Conservation (phyloP, 441 rosid species). For the Gossypium lobatum region DNA sequence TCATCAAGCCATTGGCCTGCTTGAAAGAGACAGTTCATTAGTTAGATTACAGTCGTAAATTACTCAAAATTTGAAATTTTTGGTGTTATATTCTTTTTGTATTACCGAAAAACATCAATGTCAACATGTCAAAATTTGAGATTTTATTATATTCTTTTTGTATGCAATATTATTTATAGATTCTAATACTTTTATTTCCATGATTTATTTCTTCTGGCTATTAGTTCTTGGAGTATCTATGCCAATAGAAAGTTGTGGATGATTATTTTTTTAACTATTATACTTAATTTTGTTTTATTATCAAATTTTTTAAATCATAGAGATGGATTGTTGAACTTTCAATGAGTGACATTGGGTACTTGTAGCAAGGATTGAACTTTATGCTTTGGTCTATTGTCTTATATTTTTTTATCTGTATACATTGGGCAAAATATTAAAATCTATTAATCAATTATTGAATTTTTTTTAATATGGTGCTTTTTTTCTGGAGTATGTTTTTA, state of each 20-base stretch:
- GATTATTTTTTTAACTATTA: not conserved
- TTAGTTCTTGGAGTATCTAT: not conserved
- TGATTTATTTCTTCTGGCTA: not conserved
- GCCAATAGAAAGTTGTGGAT: not conserved
- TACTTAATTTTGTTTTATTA: not conserved
- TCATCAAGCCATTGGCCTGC: too few relatives aligned
- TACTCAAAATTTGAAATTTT: too few relatives aligned
- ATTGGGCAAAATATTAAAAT: not conserved
- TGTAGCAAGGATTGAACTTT: not conserved
- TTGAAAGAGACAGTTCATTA: too few relatives aligned
- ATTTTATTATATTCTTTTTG: too few relatives aligned
- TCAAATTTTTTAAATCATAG: not conserved
- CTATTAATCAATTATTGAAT: not conserved
- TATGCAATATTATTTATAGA: too few relatives aligned
- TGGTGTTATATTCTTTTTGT: too few relatives aligned
- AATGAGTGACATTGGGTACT: not conserved
- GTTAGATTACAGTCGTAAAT: too few relatives aligned
- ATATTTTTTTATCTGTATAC: not conserved
- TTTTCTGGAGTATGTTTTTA: constrained; percentile 66
- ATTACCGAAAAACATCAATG: too few relatives aligned
- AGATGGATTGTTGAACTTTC: not conserved
- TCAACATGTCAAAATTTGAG: too few relatives aligned
- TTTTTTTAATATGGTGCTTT: not conserved
- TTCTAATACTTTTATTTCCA: not conserved
- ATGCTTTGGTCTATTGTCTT: not conserved